Percentiles rank a stretch among this genome's conserved stretches.
These are phyloP conservation scores for Colletotrichum tofieldiae DNA, from an alignment of 2,329 filamentous ascomycete species.

Conservation along the genomic window DNA sequence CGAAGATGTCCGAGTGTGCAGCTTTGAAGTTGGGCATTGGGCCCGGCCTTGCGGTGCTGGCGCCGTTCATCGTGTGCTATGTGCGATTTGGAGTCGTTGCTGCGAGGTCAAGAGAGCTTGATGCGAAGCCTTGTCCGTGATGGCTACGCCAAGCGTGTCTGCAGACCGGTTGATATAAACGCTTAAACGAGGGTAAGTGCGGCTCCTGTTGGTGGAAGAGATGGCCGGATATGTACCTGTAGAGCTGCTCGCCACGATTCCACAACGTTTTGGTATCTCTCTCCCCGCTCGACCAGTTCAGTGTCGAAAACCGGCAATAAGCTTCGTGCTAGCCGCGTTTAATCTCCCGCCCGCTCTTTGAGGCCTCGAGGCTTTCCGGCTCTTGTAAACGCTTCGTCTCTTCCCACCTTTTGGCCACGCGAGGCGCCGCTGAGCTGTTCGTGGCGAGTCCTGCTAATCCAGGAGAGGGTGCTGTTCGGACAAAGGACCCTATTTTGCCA, in stretches of 20 bases:
- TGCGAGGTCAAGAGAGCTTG: not conserved
- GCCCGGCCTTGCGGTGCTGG: conserved; percentile 9
- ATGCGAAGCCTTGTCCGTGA: conserved; percentile 8
- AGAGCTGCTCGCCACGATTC: not conserved
- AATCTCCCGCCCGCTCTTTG: not conserved
- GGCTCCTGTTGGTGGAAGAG: not conserved
- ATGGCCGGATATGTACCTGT: not conserved
- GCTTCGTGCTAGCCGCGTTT: not conserved
- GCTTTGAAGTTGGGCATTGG: conserved; percentile 22
- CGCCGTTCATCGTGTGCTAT: conserved; percentile 9
- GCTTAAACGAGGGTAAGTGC: conserved; percentile 11
- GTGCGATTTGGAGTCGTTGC: not conserved
- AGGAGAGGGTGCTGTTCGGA: conserved; percentile 27
- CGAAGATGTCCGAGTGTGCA: conserved; percentile 14
- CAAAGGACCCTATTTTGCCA: conserved; percentile 30
- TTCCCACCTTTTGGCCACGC: conserved; percentile 10
- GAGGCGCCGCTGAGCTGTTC: conserved; percentile 24
- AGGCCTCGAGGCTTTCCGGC: not conserved
- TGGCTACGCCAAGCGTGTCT: conserved; percentile 7
- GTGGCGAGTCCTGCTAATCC: conserved; percentile 30
- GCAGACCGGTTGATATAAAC: conserved; percentile 6
- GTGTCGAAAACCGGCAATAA: not conserved
- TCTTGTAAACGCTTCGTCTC: not conserved
- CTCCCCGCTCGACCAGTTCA: not conserved
- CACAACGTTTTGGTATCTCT: too few relatives aligned